Conservation (phyloP, 306 rosid genomes). For the Trichosanthes truncata region DNA sequence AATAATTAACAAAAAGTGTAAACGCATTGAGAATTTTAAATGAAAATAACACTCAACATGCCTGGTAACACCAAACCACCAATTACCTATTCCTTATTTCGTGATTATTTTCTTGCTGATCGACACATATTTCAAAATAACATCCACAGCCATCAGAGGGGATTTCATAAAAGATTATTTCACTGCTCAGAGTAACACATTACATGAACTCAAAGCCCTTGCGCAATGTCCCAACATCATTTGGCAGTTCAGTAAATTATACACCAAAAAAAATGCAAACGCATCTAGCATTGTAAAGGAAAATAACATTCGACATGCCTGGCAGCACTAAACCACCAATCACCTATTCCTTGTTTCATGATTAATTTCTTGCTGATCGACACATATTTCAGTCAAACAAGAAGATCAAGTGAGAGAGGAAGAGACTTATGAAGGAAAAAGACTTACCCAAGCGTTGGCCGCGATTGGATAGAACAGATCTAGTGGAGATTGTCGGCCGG, state of each 20-base stretch:
- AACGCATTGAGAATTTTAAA: not conserved
- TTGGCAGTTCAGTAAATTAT: constrained; percentile 9
- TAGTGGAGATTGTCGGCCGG: not conserved
- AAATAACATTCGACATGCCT: not conserved
- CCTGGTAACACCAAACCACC: not conserved
- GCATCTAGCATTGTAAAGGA: not conserved
- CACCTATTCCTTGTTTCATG: not conserved
- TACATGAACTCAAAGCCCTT: constrained; percentile 45
- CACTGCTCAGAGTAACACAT: constrained; percentile 25
- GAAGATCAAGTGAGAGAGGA: not conserved
- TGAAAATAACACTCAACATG: not conserved
- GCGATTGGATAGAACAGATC: not conserved
- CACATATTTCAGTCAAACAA: not conserved
- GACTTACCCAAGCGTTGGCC: not conserved
- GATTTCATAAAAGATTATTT: constrained; percentile 23
- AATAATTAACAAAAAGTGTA: not conserved
- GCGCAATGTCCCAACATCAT: constrained; percentile 44
- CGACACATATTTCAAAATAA: not conserved
- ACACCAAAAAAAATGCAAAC: not conserved
- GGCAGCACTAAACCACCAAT: not conserved
- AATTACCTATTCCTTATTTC: not conserved
- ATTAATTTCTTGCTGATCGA: not conserved
- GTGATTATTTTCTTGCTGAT: not conserved
- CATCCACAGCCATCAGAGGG: constrained; percentile 38
- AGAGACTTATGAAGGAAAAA: not conserved